These are phyloP conservation scores for Monosporascus ibericus DNA, from an alignment of 2,329 filamentous ascomycete genomes.

Conservation along the genomic window DNA sequence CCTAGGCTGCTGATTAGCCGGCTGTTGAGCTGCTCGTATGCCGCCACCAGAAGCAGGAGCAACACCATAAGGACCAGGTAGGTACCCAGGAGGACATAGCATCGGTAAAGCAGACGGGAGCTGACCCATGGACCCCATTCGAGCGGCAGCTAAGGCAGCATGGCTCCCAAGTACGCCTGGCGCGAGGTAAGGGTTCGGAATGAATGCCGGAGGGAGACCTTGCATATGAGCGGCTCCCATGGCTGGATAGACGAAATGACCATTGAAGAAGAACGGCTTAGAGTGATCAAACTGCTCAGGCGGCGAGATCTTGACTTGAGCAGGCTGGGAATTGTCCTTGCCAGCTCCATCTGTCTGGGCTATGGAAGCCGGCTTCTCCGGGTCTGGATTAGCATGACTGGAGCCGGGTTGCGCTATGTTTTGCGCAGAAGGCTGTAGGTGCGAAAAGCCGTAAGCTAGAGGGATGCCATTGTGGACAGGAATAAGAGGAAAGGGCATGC, in stretches of 20 bases:
- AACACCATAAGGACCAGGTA: conserved; percentile 4
- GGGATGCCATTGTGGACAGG: conserved; percentile 15
- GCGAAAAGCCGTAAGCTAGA: conserved; percentile 15
- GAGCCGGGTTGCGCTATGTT: conserved; percentile 6
- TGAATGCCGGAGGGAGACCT: conserved; percentile 12
- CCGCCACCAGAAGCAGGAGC: background rate
- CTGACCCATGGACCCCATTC: conserved; percentile 10
- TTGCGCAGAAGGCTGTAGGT: conserved; percentile 6
- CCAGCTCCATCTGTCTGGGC: conserved; percentile 15
- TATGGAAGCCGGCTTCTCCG: conserved; percentile 2
- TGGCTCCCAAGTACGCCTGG: conserved; percentile 11
- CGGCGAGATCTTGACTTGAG: conserved; percentile 30
- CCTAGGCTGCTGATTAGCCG: conserved; percentile 8
- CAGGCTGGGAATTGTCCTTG: conserved; percentile 24
- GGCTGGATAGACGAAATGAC: conserved; percentile 36
- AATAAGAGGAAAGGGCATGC: conserved; percentile 22
- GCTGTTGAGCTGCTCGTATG: conserved; percentile 2
- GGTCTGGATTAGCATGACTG: conserved; percentile 8
- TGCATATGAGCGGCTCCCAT: conserved; percentile 9
- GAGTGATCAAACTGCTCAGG: conserved; percentile 40
- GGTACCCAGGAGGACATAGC: conserved; percentile 7
- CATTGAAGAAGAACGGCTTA: conserved; percentile 39
- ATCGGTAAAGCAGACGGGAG: conserved; percentile 8
- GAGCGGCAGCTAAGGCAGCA: conserved; percentile 9
- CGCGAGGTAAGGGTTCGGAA: conserved; percentile 15